Conservation (phyloP, 805 yeast genomes). For the Candida piceae region DNA sequence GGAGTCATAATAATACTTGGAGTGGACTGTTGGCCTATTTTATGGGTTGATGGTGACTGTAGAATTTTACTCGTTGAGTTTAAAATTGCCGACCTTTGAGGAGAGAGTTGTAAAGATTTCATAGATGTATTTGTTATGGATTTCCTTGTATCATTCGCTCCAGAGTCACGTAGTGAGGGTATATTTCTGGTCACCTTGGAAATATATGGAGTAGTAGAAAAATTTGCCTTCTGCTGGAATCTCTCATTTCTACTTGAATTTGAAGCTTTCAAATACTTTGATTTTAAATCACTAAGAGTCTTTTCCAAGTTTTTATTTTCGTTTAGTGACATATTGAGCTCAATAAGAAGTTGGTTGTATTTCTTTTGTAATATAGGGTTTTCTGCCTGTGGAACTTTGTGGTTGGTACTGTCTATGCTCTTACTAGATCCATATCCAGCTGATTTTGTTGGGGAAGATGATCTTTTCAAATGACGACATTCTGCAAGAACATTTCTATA, state of each 20-base stretch:
- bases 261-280: slow-evolving; percentile 2
- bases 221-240: slow-evolving; percentile 6
- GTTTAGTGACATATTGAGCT: slow-evolving; percentile 9
- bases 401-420: background rate
- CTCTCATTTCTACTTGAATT: slow-evolving; percentile 1
- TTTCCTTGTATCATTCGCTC: background rate
- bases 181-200: slow-evolving; percentile 12
- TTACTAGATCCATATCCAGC: background rate
- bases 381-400: background rate
- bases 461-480: slow-evolving; percentile 3
- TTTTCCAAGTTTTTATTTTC: slow-evolving; percentile 12
- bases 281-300: slow-evolving; percentile 6
- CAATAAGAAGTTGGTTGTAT: slow-evolving; percentile 9
- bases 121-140: no score
- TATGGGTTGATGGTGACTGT: background rate
- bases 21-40: background rate
- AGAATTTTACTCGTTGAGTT: background rate
- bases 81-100: slow-evolving; percentile 1
- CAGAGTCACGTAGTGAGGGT: no score
- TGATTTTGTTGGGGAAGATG: background rate
- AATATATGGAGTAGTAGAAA: slow-evolving; percentile 21
- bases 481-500: slow-evolving; percentile 4
- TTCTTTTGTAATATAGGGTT: slow-evolving; percentile 7
- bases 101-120: background rate
- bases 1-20: slow-evolving; percentile 5